Conservation (phyloP, 2,329 filamentous ascomycete genomes). For the Fusarium poae region DNA sequence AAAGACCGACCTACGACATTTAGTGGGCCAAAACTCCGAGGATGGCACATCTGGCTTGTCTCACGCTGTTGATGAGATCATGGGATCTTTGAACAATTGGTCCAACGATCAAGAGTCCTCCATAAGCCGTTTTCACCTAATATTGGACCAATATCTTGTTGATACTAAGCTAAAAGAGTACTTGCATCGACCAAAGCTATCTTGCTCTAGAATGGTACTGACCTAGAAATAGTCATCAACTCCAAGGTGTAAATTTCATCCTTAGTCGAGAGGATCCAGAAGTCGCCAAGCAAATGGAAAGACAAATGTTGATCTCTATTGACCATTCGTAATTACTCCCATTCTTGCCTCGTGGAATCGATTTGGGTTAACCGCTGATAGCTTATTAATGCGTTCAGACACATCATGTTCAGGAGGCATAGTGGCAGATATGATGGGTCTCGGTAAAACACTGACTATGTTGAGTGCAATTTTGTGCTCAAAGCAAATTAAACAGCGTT, state of each 20-base stretch:
- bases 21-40: rapidly evolving
- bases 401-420: background rate
- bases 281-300: rapidly evolving
- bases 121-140: rapidly evolving
- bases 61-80: background rate
- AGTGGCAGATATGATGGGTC: background rate
- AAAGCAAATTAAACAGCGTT: rapidly evolving
- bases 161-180: background rate
- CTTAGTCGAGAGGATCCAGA: background rate
- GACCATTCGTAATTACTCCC: background rate
- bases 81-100: background rate
- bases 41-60: background rate
- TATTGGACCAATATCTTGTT: background rate
- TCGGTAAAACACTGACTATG: background rate
- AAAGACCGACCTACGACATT: background rate
- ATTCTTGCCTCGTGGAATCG: too few relatives aligned
- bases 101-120: rapidly evolving
- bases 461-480: background rate
- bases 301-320: rapidly evolving
- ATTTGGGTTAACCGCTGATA: background rate
- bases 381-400: rapidly evolving
- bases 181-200: rapidly evolving
- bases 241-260: background rate
- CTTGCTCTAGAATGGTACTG: rapidly evolving
- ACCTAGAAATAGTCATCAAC: background rate